phyloP scores from a whole-genome alignment of 2,329 filamentous ascomycete species.

The Chalara sp. region DNA sequence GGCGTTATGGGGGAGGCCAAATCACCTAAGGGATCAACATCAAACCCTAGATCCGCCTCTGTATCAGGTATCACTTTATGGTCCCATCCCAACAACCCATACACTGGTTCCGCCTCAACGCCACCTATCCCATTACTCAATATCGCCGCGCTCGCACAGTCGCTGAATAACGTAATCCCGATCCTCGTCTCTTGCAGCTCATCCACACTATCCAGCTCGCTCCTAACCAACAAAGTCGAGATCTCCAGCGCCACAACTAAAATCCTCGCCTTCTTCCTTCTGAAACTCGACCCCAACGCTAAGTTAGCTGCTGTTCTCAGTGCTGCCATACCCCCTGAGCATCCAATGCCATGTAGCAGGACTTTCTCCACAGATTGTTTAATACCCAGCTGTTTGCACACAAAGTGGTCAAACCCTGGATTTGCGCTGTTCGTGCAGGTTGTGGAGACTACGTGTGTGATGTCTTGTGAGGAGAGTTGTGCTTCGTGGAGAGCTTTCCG shows the following conservation, averaged over 20 bases:
- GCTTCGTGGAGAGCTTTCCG: conserved; percentile 50
- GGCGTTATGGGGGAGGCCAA: conserved; percentile 13
- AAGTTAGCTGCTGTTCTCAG: conserved; percentile 60
- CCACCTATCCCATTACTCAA: conserved; percentile 56
- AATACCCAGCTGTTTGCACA: conserved; percentile 52
- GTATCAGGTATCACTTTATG: conserved; percentile 56
- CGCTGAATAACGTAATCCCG: conserved; percentile 60
- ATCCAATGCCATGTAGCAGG: conserved; percentile 60
- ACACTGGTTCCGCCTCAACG: conserved; percentile 32
- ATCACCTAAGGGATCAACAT: conserved; percentile 53
- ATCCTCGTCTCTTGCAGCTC: conserved; percentile 55
- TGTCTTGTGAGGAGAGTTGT: conserved; percentile 40
- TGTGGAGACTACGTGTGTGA: conserved; percentile 62
- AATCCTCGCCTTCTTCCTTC: conserved; percentile 53
- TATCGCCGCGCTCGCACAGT: conserved; percentile 60
- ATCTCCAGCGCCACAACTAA: conserved; percentile 60
- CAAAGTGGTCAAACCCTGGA: conserved; percentile 61
- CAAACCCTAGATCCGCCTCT: conserved; percentile 56
- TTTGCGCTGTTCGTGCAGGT: conserved; percentile 66
- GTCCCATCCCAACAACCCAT: conserved; percentile 60
- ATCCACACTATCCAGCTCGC: conserved; percentile 58
- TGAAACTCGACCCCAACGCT: conserved; percentile 53
- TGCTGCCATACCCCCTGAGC: conserved; percentile 55
- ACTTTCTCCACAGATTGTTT: conserved; percentile 55
- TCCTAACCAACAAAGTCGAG: conserved; percentile 53